Evolutionary conservation across 2,329 filamentous ascomycete genomes (phyloP).

Genomic region (Domatiomyces catenatus): DNA sequence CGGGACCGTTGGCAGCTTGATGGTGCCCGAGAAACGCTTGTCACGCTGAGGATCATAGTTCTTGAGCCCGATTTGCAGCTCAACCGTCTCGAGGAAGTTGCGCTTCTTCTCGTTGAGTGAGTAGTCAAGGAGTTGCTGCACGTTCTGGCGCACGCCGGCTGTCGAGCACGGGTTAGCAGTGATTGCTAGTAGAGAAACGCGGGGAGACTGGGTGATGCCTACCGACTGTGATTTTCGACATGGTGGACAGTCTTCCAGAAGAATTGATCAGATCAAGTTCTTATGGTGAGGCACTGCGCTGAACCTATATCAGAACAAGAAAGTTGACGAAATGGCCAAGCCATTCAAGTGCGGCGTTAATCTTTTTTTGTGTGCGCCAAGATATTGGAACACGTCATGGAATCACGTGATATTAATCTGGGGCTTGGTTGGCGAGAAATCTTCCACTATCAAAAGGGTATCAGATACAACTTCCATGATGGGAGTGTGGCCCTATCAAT

Average conservation of each 20-base stretch:
- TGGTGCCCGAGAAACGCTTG: constrained; percentile 99
- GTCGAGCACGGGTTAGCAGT: constrained; percentile 10
- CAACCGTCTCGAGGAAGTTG: constrained; percentile 89
- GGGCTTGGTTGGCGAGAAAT: too few species aligned
- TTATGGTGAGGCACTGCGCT: constrained; percentile 56
- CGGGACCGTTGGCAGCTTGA: constrained; percentile 59
- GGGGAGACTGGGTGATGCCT: not conserved
- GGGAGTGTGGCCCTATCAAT: too few species aligned
- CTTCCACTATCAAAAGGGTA: too few species aligned
- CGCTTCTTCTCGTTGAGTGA: constrained; percentile 91
- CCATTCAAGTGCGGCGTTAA: not conserved
- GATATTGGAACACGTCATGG: too few species aligned
- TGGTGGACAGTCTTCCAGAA: constrained; percentile 71
- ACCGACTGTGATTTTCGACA: constrained; percentile 46
- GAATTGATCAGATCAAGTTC: constrained; percentile 39
- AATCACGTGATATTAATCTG: too few species aligned
- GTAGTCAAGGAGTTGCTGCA: constrained; percentile 88
- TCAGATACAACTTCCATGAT: too few species aligned
- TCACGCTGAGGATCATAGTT: constrained; percentile 99
- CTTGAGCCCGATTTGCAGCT: constrained; percentile 79
- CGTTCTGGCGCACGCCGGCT: constrained; percentile 92
- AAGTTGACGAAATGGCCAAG: not conserved
- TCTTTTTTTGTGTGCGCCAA: too few species aligned
- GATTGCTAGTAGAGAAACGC: constrained; percentile 3
- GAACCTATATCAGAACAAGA: constrained; percentile 2